Evolutionary conservation across 2,329 filamentous ascomycete genomes (phyloP), one percentile per base, ranked within the genome.

Genomic region (Fusarium tuaranense): DNA sequence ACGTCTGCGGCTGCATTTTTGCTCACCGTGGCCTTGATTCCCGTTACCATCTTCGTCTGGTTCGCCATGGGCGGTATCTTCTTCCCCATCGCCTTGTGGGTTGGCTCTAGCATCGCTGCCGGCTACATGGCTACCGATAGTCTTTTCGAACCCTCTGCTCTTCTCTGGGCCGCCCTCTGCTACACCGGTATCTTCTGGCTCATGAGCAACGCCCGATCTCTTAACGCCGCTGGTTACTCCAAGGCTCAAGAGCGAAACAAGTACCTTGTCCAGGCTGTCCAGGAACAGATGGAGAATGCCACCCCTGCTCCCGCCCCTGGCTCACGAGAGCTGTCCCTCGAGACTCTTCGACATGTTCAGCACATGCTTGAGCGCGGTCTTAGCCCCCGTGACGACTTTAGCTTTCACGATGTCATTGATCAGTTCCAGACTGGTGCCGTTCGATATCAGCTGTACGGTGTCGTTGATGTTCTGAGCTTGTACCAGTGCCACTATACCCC

Each of bases 381-480:
- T 14, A 68, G 60, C 39, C 55, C 48, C 6, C 48, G 46, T 30
- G 69, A 76, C 34, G 76, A 77, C 51, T 73, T 69, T 18, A 74
- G 70, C 64, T 72, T 75, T n/a, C 66, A 69, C 60, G 69, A 73
- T 63, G 70, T 76, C 20, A 78, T 78, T 25, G 77, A 79, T 68
- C 77, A 78, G 63, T 78, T 79, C 63, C 76, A 78, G 65, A 77
- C 73, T 9, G 51, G 64, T 10, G 73, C 77, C 25, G 46, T 78
- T 39, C 76, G 76, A 10, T 79, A 79, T 64, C 77, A 78, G 63
- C 68, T 77, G 4, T 79, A 79, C 51, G 70, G 65, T 9, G 67
- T 72, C 10, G 68, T 76, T 6, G 70, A 77, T 38, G 67, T 59
- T 20, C 63, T 78, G n/a, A 70, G 58, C 51, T 27, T 76, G 16